Evolutionary conservation across 1,139 yeast species (phyloP).

Genomic region (Zygosaccharomyces pseudobailii): DNA sequence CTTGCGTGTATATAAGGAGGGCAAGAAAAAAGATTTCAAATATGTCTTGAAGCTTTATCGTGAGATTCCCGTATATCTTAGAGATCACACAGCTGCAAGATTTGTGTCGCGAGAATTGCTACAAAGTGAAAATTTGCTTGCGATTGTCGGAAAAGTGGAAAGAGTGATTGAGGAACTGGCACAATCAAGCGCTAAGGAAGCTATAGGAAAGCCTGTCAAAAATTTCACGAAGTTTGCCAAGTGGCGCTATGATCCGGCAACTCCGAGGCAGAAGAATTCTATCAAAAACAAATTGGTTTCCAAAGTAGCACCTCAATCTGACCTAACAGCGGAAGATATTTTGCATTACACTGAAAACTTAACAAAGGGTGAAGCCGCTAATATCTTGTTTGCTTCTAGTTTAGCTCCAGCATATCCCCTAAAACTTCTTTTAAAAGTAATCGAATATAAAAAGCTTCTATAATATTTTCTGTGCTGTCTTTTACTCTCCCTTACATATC

Average conservation of each 20-base stretch:
- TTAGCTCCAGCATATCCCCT: constrained; percentile 31
- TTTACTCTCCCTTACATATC: background rate
- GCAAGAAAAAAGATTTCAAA: background rate
- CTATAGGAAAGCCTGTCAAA: background rate
- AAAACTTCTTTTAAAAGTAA: constrained; percentile 18
- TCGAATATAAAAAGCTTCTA: constrained; percentile 12
- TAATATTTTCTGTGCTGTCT: constrained; percentile 1
- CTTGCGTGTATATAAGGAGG: constrained; percentile 25
- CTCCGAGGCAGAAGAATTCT: constrained; percentile 29
- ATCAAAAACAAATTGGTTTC: constrained; percentile 18
- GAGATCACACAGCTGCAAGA: constrained; percentile 13
- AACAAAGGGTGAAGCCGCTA: constrained; percentile 39
- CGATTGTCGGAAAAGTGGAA: constrained; percentile 23
- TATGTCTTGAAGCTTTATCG: constrained; percentile 25
- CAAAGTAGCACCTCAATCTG: constrained; percentile 10
- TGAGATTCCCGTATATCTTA: constrained; percentile 20
- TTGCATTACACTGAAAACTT: constrained; percentile 25
- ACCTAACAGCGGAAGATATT: constrained; percentile 19
- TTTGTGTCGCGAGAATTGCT: constrained; percentile 21
- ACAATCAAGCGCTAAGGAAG: background rate
- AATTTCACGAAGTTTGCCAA: constrained; percentile 28
- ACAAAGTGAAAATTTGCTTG: constrained; percentile 16
- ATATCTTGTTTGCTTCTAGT: constrained; percentile 43
- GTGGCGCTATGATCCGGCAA: constrained; percentile 33
- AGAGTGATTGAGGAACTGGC: constrained; percentile 15